phyloP scores from a whole-genome alignment of 2,329 filamentous ascomycete species.

The Penicillium sp. region DNA sequence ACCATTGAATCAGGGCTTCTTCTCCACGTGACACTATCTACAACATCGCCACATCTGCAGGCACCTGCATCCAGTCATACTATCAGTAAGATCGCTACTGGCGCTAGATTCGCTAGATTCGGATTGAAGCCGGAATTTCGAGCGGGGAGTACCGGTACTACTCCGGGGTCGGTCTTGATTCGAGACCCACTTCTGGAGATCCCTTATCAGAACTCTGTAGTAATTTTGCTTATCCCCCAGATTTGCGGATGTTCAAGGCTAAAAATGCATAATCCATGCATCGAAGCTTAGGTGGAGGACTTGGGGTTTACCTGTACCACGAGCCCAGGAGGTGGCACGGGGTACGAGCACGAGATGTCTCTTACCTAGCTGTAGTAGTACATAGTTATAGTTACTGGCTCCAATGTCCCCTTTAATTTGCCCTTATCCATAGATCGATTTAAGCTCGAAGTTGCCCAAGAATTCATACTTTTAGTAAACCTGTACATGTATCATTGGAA shows the following conservation, averaged over 20 bases:
- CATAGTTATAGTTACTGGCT: too few relatives aligned
- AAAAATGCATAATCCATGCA: not conserved
- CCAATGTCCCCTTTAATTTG: too few relatives aligned
- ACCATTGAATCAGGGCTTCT: not conserved
- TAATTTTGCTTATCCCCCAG: too few relatives aligned
- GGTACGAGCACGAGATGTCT: not conserved
- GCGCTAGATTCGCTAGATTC: constrained; percentile 11
- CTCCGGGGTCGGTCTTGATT: not conserved
- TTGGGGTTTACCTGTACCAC: not conserved
- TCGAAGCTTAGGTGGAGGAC: not conserved
- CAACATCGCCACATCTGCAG: constrained; percentile 24
- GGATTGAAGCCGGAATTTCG: not conserved
- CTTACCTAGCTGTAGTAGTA: not conserved
- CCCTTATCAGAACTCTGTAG: too few relatives aligned
- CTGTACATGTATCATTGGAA: too few relatives aligned
- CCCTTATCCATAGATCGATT: too few relatives aligned
- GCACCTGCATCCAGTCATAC: constrained; percentile 19
- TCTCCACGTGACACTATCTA: constrained; percentile 9
- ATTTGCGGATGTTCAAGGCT: too few relatives aligned
- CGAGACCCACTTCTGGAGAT: constrained; percentile 1
- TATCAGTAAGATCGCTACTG: not conserved
- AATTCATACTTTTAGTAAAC: too few relatives aligned
- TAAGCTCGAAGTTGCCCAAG: too few relatives aligned
- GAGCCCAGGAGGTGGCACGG: not conserved
- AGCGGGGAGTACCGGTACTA: not conserved